Conservation (phyloP, 2,329 filamentous ascomycete genomes). For the Orbilia ellipsospora region DNA sequence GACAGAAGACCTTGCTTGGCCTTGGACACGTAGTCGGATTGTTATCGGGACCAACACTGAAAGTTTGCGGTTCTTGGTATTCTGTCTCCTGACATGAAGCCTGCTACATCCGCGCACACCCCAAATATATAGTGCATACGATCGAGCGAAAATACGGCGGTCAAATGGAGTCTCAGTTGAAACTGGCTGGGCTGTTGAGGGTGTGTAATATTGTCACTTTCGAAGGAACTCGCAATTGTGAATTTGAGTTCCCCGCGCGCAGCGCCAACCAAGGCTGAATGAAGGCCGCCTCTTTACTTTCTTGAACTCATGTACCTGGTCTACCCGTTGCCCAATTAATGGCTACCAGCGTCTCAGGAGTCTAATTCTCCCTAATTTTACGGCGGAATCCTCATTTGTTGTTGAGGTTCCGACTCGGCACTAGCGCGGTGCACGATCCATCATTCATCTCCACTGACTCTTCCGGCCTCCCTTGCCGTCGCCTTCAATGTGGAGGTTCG, state of each 20-base stretch:
- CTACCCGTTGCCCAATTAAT: not conserved
- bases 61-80: not conserved
- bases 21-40: constrained; percentile 4
- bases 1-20: not conserved
- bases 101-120: no score
- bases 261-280: no score
- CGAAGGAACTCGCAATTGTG: no score
- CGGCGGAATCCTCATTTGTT: constrained; percentile 23
- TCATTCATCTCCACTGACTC: not conserved
- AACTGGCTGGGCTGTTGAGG: no score
- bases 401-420: constrained; percentile 34
- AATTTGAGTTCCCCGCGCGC: not conserved
- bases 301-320: constrained; percentile 2
- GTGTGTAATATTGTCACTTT: no score
- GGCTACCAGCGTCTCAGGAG: not conserved
- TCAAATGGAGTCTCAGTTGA: no score
- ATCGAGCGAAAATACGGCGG: no score
- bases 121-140: no score
- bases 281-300: not conserved
- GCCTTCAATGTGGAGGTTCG: no score
- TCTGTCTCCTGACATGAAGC: no score
- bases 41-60: no score
- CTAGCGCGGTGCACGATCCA: constrained; percentile 24
- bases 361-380: constrained; percentile 24
- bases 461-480: no score